Percentiles rank a stretch among this genome's conserved stretches.
These are phyloP conservation scores for Gynochthodes officinalis DNA, from an alignment of 257 asterid genomes.

Conservation along the genomic window DNA sequence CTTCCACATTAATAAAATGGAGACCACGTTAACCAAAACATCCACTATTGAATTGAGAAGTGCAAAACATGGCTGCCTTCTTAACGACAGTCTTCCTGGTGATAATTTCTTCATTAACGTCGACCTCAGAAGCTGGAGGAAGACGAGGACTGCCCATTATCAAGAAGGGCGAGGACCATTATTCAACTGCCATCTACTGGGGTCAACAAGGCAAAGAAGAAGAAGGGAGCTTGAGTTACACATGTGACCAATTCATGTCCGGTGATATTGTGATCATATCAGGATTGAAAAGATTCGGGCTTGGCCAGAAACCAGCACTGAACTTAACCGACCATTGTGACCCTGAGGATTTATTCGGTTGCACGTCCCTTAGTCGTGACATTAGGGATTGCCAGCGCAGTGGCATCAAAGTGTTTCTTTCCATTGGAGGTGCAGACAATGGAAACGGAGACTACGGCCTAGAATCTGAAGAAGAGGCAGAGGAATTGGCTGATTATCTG, in stretches of 20 bases:
- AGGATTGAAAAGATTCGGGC: constrained; percentile 39
- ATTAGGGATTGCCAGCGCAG: constrained; percentile 37
- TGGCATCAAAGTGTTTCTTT: constrained; percentile 42
- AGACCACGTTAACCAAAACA: no score
- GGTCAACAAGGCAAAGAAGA: constrained; percentile 45
- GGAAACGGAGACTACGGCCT: constrained; percentile 51
- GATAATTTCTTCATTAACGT: no score
- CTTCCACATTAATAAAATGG: no score
- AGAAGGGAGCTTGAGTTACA: constrained; percentile 39
- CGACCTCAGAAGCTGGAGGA: not conserved
- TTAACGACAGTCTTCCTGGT: no score
- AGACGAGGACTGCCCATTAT: not conserved
- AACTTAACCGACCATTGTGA: constrained; percentile 51
- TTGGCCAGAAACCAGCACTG: constrained; percentile 37
- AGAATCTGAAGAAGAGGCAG: constrained; percentile 32
- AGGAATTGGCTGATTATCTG: constrained; percentile 33
- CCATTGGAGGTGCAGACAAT: constrained; percentile 45
- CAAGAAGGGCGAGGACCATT: constrained; percentile 4
- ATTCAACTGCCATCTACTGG: constrained; percentile 47
- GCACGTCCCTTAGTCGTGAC: constrained; percentile 34
- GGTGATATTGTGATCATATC: constrained; percentile 31
- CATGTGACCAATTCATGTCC: constrained; percentile 38
- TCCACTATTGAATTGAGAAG: no score
- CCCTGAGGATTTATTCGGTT: constrained; percentile 35
- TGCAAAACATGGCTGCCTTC: no score